These are phyloP conservation scores for Alternaria triticina DNA, from an alignment of 2,329 filamentous ascomycete genomes.

Conservation along the genomic window DNA sequence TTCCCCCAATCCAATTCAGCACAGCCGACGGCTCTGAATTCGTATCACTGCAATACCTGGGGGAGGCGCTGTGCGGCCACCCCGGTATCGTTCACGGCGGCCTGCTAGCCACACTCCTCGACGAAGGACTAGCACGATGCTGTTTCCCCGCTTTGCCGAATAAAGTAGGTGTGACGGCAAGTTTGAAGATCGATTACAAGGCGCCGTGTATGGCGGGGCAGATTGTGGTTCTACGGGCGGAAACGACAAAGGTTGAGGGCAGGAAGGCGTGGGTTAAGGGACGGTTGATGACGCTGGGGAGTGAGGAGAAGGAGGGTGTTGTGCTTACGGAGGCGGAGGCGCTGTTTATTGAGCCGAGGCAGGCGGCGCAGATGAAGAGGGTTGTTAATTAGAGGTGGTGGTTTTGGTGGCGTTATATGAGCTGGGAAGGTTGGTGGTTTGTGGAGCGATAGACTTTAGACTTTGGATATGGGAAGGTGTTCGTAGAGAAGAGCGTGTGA, in stretches of 20 bases:
- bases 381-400: slow-evolving; percentile 26
- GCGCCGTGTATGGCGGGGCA: slow-evolving; percentile 76
- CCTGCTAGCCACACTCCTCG: slow-evolving; percentile 86
- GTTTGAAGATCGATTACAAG: slow-evolving; percentile 81
- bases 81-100: slow-evolving; percentile 91
- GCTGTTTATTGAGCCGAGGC: slow-evolving; percentile 86
- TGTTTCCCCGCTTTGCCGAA: slow-evolving; percentile 89
- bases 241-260: slow-evolving; percentile 85
- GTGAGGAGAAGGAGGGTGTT: slow-evolving; percentile 59
- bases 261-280: slow-evolving; percentile 95
- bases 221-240: slow-evolving; percentile 78
- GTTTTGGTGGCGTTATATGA: not conserved
- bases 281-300: slow-evolving; percentile 77
- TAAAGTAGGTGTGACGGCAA: slow-evolving; percentile 85
- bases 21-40: slow-evolving; percentile 58
- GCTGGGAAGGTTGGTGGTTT: not conserved
- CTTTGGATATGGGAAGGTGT: not conserved
- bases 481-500: no score
- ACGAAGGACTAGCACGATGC: slow-evolving; percentile 86
- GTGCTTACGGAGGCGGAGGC: slow-evolving; percentile 83
- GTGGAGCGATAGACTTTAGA: not conserved
- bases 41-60: slow-evolving; percentile 78
- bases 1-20: slow-evolving; percentile 80
- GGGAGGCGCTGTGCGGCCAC: slow-evolving; percentile 83
- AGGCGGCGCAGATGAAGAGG: slow-evolving; percentile 63